Evolutionary conservation across 2,329 filamentous ascomycete species (phyloP), one percentile per base, ranked within the genome.

Genomic region (Colletotrichum sp.): DNA sequence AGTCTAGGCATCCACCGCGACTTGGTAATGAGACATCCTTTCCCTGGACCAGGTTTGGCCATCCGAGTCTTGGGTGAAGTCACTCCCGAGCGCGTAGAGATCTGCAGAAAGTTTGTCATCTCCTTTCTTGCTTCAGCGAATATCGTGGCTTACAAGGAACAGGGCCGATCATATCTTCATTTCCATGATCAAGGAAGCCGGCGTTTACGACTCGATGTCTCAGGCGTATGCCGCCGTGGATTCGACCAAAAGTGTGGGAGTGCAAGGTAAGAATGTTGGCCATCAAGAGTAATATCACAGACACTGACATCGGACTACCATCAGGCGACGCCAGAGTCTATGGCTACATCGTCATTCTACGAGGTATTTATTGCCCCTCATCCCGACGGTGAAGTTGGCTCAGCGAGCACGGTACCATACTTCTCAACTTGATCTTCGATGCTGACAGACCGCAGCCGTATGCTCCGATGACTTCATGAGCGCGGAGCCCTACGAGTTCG

Each of bases 41-140:
- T 95, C 64, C 93, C 93, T 0, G 93, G 93, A 54, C 93, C 87
- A 0, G 89, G 84, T 66, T 91, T 97, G 74, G 95, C 90, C 16
- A 94, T 97, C 77, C 90, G 94, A 67, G 93, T 98, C 74, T 86
- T 98, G 1, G 96, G 96, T 43, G 95, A 97, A 78, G 92, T 98
- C 16, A 98, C 94, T 2, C 89, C 88, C 3, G 93, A 96, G 81
- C 90, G 93, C 55, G 93, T 98, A 18, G 90, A 91, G 69, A 97
- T 98, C 76, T 94, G 91, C 3, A 86, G 94, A n/a, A 87, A 93
- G 81, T 51, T 24, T n/a, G 43, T 51, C n/a, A 51, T 51, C 43
- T 51, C 43, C 43, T 24, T 51, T 51, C 43, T 51, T n/a, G n/a
- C 43, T 51, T 51, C n/a, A 21, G 7, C 13, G 21, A 8, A 21